Conservation (phyloP, 805 yeast species). For the Saccharomyces kudriavzevii region DNA sequence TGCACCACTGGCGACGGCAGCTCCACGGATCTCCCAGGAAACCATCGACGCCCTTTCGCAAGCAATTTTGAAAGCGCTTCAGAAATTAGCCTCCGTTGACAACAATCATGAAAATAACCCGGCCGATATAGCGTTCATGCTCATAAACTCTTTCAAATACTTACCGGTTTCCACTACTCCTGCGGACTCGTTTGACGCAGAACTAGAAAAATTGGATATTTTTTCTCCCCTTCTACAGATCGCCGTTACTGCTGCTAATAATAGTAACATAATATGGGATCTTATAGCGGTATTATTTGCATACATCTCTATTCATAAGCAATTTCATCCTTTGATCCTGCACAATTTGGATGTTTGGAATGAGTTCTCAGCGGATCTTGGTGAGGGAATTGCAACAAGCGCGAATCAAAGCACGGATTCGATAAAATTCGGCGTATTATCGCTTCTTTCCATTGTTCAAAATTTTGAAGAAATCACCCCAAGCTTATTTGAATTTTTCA, state of each 20-base stretch:
- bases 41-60: neutral
- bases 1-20: neutral
- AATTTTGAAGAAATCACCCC: slow-evolving; percentile 10
- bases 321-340: slow-evolving; percentile 11
- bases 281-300: slow-evolving; percentile 17
- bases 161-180: neutral
- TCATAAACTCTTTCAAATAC: neutral
- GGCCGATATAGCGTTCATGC: neutral
- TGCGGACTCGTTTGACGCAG: neutral
- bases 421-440: neutral
- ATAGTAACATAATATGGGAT: slow-evolving; percentile 6
- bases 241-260: neutral
- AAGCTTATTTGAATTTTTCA: slow-evolving; percentile 5
- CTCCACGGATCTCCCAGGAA: neutral
- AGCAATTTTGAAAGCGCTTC: neutral
- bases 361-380: neutral
- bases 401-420: neutral
- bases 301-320: slow-evolving; percentile 15
- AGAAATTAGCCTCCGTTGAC: neutral
- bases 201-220: slow-evolving; percentile 6
- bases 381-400: neutral
- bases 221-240: slow-evolving; percentile 7
- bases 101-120: neutral
- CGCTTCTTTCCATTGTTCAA: slow-evolving; percentile 1
- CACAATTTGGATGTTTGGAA: slow-evolving; percentile 10